These are phyloP conservation scores for Cyathus striatus DNA, from an alignment of 768 basidiomycete genomes.

Conservation along the genomic window DNA sequence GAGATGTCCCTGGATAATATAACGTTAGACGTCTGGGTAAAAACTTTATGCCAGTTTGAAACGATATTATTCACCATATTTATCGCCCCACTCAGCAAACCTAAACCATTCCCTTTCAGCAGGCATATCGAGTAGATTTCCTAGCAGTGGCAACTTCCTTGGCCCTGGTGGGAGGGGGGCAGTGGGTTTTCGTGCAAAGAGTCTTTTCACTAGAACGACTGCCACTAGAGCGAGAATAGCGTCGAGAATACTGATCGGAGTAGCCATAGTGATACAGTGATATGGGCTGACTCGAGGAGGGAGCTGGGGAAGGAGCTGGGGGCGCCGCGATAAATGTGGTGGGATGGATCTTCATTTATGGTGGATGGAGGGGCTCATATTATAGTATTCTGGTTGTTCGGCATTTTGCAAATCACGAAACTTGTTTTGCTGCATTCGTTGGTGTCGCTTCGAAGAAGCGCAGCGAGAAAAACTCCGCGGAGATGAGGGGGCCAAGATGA, in stretches of 20 bases:
- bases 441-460: not conserved
- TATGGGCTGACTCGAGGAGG: not conserved
- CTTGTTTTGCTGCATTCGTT: not conserved
- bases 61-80: constrained; percentile 34
- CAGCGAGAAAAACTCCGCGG: not conserved
- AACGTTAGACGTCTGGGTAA: no score
- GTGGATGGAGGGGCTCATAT: not conserved
- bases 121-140: constrained; percentile 48
- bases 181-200: constrained; percentile 8
- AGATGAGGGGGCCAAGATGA: no score
- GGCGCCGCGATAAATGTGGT: not conserved
- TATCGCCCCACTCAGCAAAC: constrained; percentile 38
- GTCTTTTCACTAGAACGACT: constrained; percentile 12
- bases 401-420: not conserved
- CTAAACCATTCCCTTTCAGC: constrained; percentile 38
- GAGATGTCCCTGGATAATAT: constrained; percentile 45
- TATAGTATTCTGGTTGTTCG: not conserved
- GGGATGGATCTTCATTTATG: not conserved
- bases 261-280: constrained; percentile 5
- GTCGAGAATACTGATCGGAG: constrained; percentile 12
- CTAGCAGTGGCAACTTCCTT: constrained; percentile 35
- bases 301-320: not conserved
- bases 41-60: no score
- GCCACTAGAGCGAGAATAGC: constrained; percentile 8
- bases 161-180: constrained; percentile 41